Evolutionary conservation across 139 green algal genomes (phyloP).

Genomic region (Chlorella sorokiniana): DNA sequence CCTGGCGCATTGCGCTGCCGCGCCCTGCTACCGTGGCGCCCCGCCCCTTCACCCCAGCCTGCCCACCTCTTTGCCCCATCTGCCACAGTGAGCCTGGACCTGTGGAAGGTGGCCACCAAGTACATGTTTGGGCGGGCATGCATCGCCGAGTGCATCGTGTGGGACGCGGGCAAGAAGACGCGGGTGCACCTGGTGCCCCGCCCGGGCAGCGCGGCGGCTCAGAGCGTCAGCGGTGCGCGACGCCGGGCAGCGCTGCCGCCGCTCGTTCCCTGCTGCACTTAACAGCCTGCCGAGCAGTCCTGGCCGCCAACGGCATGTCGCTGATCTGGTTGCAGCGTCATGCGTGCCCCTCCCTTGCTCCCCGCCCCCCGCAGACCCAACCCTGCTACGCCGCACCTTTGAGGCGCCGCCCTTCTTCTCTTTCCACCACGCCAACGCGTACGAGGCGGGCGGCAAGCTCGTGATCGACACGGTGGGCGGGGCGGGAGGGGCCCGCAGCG

Average conservation of each 20-base stretch:
- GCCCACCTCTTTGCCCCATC: not conserved
- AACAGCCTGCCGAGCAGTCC: no score
- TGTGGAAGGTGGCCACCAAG: slow-evolving; percentile 45
- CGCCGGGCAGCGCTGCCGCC: no score
- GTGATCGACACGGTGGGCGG: slow-evolving; percentile 50
- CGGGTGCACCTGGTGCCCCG: slow-evolving; percentile 52
- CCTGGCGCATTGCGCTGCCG: no score
- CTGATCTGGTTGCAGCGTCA: no score
- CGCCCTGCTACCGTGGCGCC: no score
- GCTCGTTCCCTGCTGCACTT: no score
- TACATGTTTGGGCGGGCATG: slow-evolving; percentile 50
- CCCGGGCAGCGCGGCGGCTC: slow-evolving; percentile 21
- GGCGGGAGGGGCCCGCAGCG: no score
- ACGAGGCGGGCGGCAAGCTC: slow-evolving; percentile 32
- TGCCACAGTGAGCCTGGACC: slow-evolving; percentile 46
- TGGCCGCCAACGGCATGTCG: no score
- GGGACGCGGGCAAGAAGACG: slow-evolving; percentile 20
- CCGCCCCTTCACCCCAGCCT: no score
- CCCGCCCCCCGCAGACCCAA: not conserved
- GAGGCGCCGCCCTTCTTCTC: slow-evolving; percentile 32
- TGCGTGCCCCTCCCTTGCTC: not conserved
- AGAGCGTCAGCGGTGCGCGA: not conserved
- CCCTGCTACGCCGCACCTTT: not conserved
- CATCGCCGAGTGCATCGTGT: slow-evolving; percentile 61
- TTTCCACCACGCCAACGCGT: slow-evolving; percentile 51